phyloP scores from a whole-genome alignment of 495 filamentous ascomycete species.

The Hamigera avellanea region DNA sequence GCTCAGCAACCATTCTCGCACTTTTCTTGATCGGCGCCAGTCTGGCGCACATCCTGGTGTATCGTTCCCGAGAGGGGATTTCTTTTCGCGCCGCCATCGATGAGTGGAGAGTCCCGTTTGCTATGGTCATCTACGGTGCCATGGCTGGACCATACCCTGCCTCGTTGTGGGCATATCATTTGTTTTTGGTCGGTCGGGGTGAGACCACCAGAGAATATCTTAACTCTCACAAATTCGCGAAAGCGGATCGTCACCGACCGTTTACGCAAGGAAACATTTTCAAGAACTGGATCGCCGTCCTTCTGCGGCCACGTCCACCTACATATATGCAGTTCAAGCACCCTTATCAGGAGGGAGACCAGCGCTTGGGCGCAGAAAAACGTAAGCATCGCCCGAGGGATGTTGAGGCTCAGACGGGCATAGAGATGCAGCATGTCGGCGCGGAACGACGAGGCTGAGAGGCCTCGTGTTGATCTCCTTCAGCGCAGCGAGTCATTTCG shows the following conservation, averaged over 20 bases:
- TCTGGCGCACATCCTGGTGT: conserved; percentile 68
- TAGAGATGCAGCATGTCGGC: conserved; percentile 50
- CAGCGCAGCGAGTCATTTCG: too few relatives aligned
- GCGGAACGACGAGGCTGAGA: conserved; percentile 10
- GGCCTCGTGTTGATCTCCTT: not conserved
- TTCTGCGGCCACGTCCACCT: conserved; percentile 74
- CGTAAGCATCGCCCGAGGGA: conserved; percentile 41
- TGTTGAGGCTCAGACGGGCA: conserved; percentile 39
- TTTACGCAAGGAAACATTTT: conserved; percentile 70
- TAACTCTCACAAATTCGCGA: conserved; percentile 87
- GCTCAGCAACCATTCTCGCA: conserved; percentile 59
- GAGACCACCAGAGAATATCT: conserved; percentile 95
- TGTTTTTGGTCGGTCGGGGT: conserved; percentile 78
- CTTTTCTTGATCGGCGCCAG: conserved; percentile 65
- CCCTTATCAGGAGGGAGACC: conserved; percentile 68
- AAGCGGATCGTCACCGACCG: conserved; percentile 81
- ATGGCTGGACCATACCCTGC: conserved; percentile 69
- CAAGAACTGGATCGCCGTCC: conserved; percentile 71
- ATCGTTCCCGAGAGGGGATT: conserved; percentile 44
- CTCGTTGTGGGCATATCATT: conserved; percentile 75
- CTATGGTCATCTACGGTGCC: conserved; percentile 75
- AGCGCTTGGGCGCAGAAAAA: conserved; percentile 58
- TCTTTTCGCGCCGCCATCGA: conserved; percentile 56
- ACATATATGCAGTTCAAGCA: conserved; percentile 85
- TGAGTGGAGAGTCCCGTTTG: conserved; percentile 68